These are phyloP conservation scores for Metschnikowia santaceciliae DNA, from an alignment of 805 yeast genomes.

Conservation along the genomic window DNA sequence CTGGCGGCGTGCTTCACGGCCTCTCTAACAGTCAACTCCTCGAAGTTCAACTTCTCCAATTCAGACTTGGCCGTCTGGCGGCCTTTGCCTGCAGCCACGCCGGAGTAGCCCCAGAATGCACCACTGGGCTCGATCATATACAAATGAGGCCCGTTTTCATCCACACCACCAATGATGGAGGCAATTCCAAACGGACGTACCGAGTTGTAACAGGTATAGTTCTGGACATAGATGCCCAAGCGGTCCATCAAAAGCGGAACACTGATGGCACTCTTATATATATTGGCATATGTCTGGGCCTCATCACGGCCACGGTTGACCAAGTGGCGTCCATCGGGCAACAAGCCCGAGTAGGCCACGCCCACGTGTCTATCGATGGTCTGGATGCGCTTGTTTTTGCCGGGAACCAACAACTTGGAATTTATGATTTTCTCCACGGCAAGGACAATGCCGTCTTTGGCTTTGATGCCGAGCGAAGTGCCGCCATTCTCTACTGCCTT, in stretches of 20 bases:
- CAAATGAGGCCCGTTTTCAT: slow-evolving; percentile 83
- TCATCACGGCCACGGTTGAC: slow-evolving; percentile 92
- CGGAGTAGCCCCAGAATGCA: slow-evolving; percentile 93
- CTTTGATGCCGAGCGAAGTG: slow-evolving; percentile 89
- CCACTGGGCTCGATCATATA: slow-evolving; percentile 99
- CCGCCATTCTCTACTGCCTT: slow-evolving; percentile 98
- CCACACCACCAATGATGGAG: slow-evolving; percentile 91
- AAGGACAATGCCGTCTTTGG: slow-evolving; percentile 89
- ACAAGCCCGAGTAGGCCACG: slow-evolving; percentile 88
- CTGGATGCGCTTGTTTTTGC: slow-evolving; percentile 85
- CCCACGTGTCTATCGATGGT: slow-evolving; percentile 93
- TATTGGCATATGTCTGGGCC: slow-evolving; percentile 70
- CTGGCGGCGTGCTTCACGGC: slow-evolving; percentile 94
- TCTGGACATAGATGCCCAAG: slow-evolving; percentile 88
- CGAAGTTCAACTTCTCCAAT: slow-evolving; percentile 81
- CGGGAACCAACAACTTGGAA: slow-evolving; percentile 85
- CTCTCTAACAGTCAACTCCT: slow-evolving; percentile 64
- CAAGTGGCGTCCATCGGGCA: slow-evolving; percentile 95
- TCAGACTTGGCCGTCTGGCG: slow-evolving; percentile 97
- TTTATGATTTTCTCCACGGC: slow-evolving; percentile 93
- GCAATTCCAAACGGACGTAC: slow-evolving; percentile 97
- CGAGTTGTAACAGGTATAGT: slow-evolving; percentile 91
- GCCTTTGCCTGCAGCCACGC: slow-evolving; percentile 98
- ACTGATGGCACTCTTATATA: slow-evolving; percentile 72
- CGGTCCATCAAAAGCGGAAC: slow-evolving; percentile 81